Percentiles rank a stretch among this genome's conserved stretches.
These are phyloP conservation scores for Melocanna baccifera DNA, from an alignment of 176 grass and related monocot genomes.

Conservation along the genomic window DNA sequence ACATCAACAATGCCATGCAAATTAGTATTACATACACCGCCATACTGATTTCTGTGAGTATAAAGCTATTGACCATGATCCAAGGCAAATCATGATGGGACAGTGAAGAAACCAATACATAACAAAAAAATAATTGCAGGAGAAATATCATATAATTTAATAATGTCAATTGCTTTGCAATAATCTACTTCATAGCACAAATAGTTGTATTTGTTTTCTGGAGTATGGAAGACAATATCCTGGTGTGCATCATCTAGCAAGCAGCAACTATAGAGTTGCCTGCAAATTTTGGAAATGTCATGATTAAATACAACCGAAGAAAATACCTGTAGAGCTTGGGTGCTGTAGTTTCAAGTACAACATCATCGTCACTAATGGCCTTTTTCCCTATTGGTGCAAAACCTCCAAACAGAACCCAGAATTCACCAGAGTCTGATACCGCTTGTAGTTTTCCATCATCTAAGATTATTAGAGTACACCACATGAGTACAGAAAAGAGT, in stretches of 20 bases:
- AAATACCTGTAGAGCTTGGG: slow-evolving; percentile 78
- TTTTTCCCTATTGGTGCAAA: slow-evolving; percentile 97
- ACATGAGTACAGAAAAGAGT: slow-evolving; percentile 4
- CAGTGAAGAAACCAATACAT: background rate
- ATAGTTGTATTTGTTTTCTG: background rate
- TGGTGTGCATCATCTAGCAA: background rate
- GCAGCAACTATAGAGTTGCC: too few species aligned
- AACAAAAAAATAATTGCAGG: background rate
- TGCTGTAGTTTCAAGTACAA: slow-evolving; percentile 64
- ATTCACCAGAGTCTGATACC: slow-evolving; percentile 89
- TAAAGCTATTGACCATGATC: background rate
- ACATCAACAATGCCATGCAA: background rate
- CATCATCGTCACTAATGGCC: slow-evolving; percentile 63
- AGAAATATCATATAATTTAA: background rate
- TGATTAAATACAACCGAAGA: background rate
- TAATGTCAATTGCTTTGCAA: background rate
- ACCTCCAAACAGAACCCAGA: slow-evolving; percentile 94
- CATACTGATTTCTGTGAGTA: background rate
- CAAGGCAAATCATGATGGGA: background rate
- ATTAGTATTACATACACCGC: background rate
- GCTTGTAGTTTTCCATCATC: slow-evolving; percentile 95
- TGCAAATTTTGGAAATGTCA: too few species aligned
- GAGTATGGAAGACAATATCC: background rate
- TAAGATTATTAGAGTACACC: slow-evolving; percentile 26
- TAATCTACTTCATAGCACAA: background rate